Evolutionary conservation across 73 alveolate genomes (phyloP).

Genomic region (Tetrahymena thermophila): DNA sequence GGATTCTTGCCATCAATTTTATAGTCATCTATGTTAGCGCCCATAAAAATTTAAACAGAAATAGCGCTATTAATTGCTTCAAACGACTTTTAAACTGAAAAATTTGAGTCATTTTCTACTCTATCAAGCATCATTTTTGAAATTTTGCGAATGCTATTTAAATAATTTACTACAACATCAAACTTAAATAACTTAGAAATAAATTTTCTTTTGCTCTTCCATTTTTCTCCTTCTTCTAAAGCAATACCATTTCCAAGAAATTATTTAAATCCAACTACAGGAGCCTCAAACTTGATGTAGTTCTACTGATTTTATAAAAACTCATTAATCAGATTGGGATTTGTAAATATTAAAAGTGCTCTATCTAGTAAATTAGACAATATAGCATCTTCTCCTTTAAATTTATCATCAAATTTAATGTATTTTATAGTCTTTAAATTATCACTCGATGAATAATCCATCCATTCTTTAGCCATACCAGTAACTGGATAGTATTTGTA

Average conservation of each 20-base stretch:
- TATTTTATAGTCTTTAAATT: background rate
- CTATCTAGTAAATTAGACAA: background rate
- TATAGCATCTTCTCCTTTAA: background rate
- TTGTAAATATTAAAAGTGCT: background rate
- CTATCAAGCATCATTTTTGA: background rate
- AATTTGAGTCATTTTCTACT: background rate
- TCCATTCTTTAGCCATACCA: background rate
- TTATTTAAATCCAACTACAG: background rate
- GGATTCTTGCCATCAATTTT: no score
- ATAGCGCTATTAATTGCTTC: no score
- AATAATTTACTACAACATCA: background rate
- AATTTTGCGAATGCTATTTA: background rate
- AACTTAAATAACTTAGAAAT: background rate
- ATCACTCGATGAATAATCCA: background rate
- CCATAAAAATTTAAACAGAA: no score
- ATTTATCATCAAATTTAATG: background rate
- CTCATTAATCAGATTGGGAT: background rate
- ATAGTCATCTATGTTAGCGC: no score
- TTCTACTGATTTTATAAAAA: background rate
- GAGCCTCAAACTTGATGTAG: background rate
- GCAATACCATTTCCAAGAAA: background rate
- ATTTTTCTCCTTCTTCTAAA: background rate
- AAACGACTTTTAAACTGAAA: background rate
- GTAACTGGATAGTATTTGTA: background rate
- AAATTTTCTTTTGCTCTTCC: background rate